Evolutionary conservation across 2,329 filamentous ascomycete genomes (phyloP), one percentile per base, ranked within the genome.

Genomic region (Chaetomiaceae sp.): DNA sequence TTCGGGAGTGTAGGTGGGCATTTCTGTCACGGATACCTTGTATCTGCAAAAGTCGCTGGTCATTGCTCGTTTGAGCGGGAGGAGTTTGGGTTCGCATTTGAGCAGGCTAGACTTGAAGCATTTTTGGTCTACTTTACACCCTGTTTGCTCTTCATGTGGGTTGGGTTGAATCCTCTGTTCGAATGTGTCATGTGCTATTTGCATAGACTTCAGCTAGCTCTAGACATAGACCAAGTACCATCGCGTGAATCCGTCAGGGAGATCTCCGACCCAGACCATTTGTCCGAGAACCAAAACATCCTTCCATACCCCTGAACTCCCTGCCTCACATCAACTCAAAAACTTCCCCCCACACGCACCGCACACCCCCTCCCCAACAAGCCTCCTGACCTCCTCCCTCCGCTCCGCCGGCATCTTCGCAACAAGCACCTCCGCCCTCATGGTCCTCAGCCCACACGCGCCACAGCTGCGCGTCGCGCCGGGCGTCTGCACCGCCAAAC

Each of bases 381-480:
- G 40, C 49, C 52, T 56, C 34, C 61, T 53, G 5, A 61, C 42
- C 17, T 57, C 60, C 7, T 52, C 58, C 54, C 46, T 58, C 27
- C 51, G 53, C 40, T 64, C 46, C 12, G 72, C 63, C 20, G 51
- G 50, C 40, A 61, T 50, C 62, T 58, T 63, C 11, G 31, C 65
- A 2, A 63, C 59, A 20, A 82, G 65, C 57, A 75, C 71, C 4
- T 71, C 67, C 0, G 71, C 64, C 42, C 74, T 72, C 19, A 83
- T 69, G 7, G 77, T 80, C 22, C 80, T 73, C 23, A 73, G 65
- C 15, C 74, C 75, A 59, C 81, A 84, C 2, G 83, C 76, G 19
- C 75, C 77, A 49, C 81, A 84, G 3, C 75, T 73, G 31, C 75
- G 71, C 0, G 80, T 82, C 43, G 77, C 71, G 3, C 76, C 78